phyloP scores from a whole-genome alignment of 164 flowering plant species.

The Cinnamomum micranthum region DNA sequence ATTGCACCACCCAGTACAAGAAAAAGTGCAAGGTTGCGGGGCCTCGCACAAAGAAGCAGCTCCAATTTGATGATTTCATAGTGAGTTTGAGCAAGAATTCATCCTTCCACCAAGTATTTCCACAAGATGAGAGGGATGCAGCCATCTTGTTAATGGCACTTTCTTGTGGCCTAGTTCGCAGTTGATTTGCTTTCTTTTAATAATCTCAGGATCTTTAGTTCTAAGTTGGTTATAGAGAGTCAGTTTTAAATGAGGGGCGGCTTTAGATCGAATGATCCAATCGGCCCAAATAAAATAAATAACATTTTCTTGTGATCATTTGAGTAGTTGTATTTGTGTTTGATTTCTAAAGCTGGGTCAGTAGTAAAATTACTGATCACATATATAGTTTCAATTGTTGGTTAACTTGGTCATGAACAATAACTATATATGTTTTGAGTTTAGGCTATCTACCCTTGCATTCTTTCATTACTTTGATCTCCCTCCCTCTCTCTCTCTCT shows the following conservation, averaged over 20 bases:
- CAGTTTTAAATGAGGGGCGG: not conserved
- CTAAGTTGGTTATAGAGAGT: not conserved
- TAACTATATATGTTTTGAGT: not conserved
- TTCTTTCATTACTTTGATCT: not conserved
- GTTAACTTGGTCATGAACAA: constrained; percentile 3
- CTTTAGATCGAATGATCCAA: constrained; percentile 6
- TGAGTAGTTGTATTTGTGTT: not conserved
- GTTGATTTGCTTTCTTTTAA: constrained; percentile 27
- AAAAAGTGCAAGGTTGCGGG: constrained; percentile 39
- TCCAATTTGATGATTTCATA: constrained; percentile 56
- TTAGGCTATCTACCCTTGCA: not conserved
- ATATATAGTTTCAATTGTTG: not conserved
- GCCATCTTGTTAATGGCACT: constrained; percentile 92
- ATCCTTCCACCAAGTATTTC: constrained; percentile 62
- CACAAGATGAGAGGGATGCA: constrained; percentile 91
- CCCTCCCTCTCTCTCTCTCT: not conserved
- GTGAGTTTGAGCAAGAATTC: constrained; percentile 48
- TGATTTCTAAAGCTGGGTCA: not conserved
- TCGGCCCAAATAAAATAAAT: not conserved
- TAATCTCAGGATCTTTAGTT: not conserved
- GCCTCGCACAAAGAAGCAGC: constrained; percentile 23
- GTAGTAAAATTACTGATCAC: constrained; percentile 3
- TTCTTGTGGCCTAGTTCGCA: constrained; percentile 69
- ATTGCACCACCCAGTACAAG: constrained; percentile 31
- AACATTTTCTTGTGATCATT: not conserved